These are phyloP conservation scores for Mortierella alpina DNA, from an alignment of 192 early-diverging fungal species.

Conservation along the genomic window DNA sequence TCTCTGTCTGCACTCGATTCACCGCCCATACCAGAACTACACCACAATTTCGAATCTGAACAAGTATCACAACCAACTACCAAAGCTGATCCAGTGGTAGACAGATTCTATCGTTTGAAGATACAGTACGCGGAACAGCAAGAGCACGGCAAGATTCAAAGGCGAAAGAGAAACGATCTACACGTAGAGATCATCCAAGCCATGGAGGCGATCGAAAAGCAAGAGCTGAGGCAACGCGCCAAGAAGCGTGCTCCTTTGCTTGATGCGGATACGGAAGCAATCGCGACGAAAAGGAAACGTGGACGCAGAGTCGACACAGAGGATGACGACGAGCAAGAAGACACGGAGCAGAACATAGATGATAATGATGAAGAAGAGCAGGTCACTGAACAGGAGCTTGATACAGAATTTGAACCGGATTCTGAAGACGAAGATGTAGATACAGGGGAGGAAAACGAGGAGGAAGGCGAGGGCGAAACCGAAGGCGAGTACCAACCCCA, in stretches of 20 bases:
- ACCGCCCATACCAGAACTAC: too few relatives aligned
- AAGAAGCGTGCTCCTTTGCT: constrained; percentile 39
- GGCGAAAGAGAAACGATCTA: constrained; percentile 8
- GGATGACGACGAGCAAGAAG: not conserved
- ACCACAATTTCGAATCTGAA: not conserved
- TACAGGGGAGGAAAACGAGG: not conserved
- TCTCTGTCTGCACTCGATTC: too few relatives aligned
- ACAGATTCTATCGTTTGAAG: constrained; percentile 30
- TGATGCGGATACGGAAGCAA: not conserved
- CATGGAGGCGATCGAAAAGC: constrained; percentile 29
- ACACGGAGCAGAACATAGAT: constrained; percentile 7
- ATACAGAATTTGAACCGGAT: too few relatives aligned
- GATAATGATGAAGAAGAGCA: constrained; percentile 13
- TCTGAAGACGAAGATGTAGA: not conserved
- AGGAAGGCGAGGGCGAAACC: not conserved
- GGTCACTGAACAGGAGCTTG: not conserved
- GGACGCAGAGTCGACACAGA: not conserved
- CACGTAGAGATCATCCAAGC: not conserved
- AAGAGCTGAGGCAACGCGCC: constrained; percentile 28
- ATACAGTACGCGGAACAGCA: not conserved
- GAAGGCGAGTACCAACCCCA: constrained; percentile 27
- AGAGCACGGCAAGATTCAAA: not conserved
- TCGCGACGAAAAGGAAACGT: too few relatives aligned
- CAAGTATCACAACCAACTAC: not conserved
- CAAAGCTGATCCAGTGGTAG: constrained; percentile 15